phyloP scores from a whole-genome alignment of 2,329 filamentous ascomycete species.

The Calycina herbarum region DNA sequence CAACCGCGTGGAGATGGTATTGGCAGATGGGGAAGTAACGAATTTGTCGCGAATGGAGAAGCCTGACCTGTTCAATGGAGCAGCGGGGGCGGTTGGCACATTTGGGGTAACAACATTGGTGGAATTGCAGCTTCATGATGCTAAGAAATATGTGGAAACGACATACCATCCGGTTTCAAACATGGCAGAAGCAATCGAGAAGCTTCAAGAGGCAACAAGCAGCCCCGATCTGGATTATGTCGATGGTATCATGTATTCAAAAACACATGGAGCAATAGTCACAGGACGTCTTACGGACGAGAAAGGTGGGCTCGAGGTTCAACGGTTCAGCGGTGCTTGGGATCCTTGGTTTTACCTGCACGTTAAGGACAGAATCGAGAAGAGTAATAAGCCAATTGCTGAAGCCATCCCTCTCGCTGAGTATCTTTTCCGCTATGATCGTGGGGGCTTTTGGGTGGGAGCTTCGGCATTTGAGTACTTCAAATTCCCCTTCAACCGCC shows the following conservation, averaged over 20 bases:
- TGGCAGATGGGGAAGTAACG: slow-evolving; percentile 57
- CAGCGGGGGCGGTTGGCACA: slow-evolving; percentile 59
- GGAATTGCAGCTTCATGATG: slow-evolving; percentile 55
- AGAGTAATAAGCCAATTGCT: slow-evolving; percentile 21
- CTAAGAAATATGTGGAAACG: slow-evolving; percentile 55
- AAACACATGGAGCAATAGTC: slow-evolving; percentile 52
- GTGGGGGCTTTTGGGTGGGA: slow-evolving; percentile 65
- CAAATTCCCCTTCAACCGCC: slow-evolving; percentile 56
- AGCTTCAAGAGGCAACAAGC: slow-evolving; percentile 40
- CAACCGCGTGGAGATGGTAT: slow-evolving; percentile 61
- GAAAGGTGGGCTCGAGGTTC: slow-evolving; percentile 28
- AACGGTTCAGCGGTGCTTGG: slow-evolving; percentile 50
- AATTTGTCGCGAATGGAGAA: slow-evolving; percentile 48
- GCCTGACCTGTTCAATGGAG: slow-evolving; percentile 57
- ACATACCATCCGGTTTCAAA: slow-evolving; percentile 50
- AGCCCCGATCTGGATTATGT: slow-evolving; percentile 54
- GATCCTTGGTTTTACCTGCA: slow-evolving; percentile 70
- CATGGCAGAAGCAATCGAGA: slow-evolving; percentile 45
- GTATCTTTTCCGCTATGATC: slow-evolving; percentile 61
- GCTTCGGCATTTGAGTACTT: slow-evolving; percentile 59
- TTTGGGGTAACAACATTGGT: slow-evolving; percentile 61
- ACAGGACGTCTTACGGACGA: slow-evolving; percentile 51
- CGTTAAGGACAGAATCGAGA: slow-evolving; percentile 43
- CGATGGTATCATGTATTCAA: slow-evolving; percentile 57
- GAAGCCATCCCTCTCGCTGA: slow-evolving; percentile 48